Percentiles rank a stretch among this genome's conserved stretches.
Evolutionary conservation across 129 eudicot genomes (phyloP).

Genomic region (Escallonia herrerae): DNA sequence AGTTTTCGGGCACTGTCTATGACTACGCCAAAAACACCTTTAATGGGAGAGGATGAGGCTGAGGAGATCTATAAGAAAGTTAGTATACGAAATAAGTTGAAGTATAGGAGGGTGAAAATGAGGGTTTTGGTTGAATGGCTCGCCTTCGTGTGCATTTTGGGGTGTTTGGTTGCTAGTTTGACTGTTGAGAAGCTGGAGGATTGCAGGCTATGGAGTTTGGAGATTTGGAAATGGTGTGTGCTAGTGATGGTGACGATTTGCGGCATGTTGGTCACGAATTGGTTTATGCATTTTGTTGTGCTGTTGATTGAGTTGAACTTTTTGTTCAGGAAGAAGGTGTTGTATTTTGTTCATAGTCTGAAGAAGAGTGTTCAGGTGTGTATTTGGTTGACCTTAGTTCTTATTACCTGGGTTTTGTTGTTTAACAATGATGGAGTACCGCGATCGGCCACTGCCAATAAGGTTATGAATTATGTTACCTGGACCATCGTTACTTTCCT

Average conservation of each 20-base stretch:
- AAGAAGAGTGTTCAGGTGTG: slow-evolving; percentile 68
- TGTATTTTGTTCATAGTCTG: slow-evolving; percentile 74
- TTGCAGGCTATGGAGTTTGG: slow-evolving; percentile 26
- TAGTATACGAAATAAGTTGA: slow-evolving; percentile 5
- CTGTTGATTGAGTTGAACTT: slow-evolving; percentile 71
- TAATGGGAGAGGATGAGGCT: slow-evolving; percentile 12
- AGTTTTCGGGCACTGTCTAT: too few relatives aligned
- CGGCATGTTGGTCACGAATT: slow-evolving; percentile 60
- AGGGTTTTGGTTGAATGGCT: slow-evolving; percentile 63
- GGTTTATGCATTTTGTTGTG: slow-evolving; percentile 68
- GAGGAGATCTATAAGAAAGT: slow-evolving; percentile 15
- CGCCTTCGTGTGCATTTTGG: slow-evolving; percentile 40
- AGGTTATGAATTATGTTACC: slow-evolving; percentile 49
- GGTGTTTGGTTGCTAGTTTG: slow-evolving; percentile 53
- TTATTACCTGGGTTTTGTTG: slow-evolving; percentile 62
- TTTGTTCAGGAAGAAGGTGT: slow-evolving; percentile 71
- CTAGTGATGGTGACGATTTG: slow-evolving; percentile 62
- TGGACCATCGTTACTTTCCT: slow-evolving; percentile 61
- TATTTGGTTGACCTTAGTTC: slow-evolving; percentile 75
- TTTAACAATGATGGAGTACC: slow-evolving; percentile 31
- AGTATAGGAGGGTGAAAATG: slow-evolving; percentile 16
- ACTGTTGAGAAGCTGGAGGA: slow-evolving; percentile 36
- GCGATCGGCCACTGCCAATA: slow-evolving; percentile 24
- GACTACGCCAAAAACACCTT: slow-evolving; percentile 10
- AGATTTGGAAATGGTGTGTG: slow-evolving; percentile 72